A percentile compares a stretch with the other conserved stretches of the same genome.
These are phyloP conservation scores for Acanthamoeba royreba DNA, from an alignment of 208 protist species.

Conservation along the genomic window DNA sequence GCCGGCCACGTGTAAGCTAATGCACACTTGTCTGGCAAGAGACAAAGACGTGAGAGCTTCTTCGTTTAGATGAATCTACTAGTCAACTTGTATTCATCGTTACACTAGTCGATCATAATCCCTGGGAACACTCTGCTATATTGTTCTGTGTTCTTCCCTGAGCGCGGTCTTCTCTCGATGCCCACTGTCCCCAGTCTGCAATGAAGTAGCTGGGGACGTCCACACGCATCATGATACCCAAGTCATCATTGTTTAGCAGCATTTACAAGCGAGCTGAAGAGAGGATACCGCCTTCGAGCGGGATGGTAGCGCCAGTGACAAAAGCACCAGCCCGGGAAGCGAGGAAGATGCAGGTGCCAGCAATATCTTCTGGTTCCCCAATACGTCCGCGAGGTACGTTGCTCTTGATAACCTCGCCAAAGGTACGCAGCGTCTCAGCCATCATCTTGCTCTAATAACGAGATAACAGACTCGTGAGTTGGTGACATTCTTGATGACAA, in stretches of 20 bases:
- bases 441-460: conserved; percentile 37
- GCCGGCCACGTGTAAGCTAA: too few relatives aligned
- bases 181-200: too few relatives aligned
- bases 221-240: neutral
- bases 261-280: neutral
- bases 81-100: too few relatives aligned
- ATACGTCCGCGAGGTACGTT: neutral
- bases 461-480: conserved; percentile 16
- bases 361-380: neutral
- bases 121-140: too few relatives aligned
- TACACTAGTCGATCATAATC: too few relatives aligned
- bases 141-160: too few relatives aligned
- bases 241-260: too few relatives aligned
- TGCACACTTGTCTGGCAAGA: too few relatives aligned
- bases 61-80: too few relatives aligned
- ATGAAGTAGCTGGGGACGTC: neutral
- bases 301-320: conserved; percentile 47
- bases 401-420: neutral
- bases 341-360: conserved; percentile 3
- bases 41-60: too few relatives aligned
- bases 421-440: neutral
- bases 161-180: neutral
- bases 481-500: neutral
- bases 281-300: conserved; percentile 54
- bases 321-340: neutral